Conservation (phyloP, 371 early-diverging fungal species). For the Rhizomucor pusillus region DNA sequence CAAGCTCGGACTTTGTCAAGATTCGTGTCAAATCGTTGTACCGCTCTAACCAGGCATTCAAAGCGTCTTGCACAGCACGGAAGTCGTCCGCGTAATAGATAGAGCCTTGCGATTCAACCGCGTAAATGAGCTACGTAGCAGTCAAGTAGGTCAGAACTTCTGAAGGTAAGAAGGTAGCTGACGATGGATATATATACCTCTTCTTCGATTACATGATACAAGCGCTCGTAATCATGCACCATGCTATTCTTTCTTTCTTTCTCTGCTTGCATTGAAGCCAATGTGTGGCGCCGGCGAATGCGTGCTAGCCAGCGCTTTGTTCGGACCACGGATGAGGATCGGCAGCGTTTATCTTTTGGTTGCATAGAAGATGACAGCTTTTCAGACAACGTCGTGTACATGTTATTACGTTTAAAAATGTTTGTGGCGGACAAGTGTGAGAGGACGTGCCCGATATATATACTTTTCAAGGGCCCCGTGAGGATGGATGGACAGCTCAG, state of each 20-base stretch:
- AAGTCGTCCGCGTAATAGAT: constrained; percentile 24
- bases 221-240: constrained; percentile 1
- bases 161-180: not conserved
- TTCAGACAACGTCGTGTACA: no score
- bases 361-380: no score
- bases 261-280: not conserved
- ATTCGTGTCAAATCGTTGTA: constrained; percentile 18
- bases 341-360: no score
- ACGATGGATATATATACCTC: constrained; percentile 6
- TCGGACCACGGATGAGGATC: no score
- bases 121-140: constrained; percentile 25
- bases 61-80: constrained; percentile 13
- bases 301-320: no score
- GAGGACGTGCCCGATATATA: no score
- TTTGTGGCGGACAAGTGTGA: no score
- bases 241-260: not conserved
- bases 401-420: no score
- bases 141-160: not conserved
- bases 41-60: constrained; percentile 11
- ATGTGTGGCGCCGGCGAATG: no score
- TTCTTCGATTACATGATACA: constrained; percentile 4
- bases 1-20: constrained; percentile 12
- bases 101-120: constrained; percentile 23
- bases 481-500: no score
- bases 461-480: no score